phyloP scores from a whole-genome alignment of 768 basidiomycete genomes.

The Boletellus emodensis region DNA sequence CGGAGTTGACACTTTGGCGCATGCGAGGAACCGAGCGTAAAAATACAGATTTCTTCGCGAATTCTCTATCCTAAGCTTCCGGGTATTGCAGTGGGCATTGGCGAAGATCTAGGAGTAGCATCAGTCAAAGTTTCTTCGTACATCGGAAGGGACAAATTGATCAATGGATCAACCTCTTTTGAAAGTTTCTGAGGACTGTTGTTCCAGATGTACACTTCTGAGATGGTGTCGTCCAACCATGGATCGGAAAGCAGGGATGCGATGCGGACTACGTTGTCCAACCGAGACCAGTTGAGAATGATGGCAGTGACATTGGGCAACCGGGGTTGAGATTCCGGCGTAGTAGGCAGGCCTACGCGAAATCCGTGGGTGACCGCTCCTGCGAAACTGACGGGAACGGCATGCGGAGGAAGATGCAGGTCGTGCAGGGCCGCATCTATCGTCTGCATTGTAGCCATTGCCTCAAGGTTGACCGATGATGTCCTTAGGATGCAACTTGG shows the following conservation, averaged over 20 bases:
- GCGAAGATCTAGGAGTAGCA: conserved; percentile 37
- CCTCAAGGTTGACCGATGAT: too few species aligned
- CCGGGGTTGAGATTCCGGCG: background rate
- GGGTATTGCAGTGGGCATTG: conserved; percentile 37
- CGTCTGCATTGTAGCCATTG: conserved; percentile 6
- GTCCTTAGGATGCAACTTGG: too few species aligned
- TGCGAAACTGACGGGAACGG: conserved; percentile 19
- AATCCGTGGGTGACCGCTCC: background rate
- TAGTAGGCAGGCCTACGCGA: conserved; percentile 11
- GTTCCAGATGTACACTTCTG: conserved; percentile 58
- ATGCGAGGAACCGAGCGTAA: conserved; percentile 58
- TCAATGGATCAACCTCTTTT: conserved; percentile 36
- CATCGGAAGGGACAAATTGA: background rate
- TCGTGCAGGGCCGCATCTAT: conserved; percentile 10
- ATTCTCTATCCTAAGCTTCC: conserved; percentile 51
- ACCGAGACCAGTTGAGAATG: conserved; percentile 65
- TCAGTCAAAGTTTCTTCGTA: background rate
- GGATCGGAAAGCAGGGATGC: conserved; percentile 47
- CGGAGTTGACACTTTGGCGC: conserved; percentile 44
- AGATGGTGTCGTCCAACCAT: conserved; percentile 42
- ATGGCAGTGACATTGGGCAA: conserved; percentile 51
- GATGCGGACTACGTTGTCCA: conserved; percentile 57
- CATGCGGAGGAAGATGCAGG: conserved; percentile 12
- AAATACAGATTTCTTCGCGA: conserved; percentile 57
- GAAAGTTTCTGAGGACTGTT: conserved; percentile 46